These are phyloP conservation scores for Rubia yunnanensis DNA, from an alignment of 257 asterid genomes.

Conservation along the genomic window DNA sequence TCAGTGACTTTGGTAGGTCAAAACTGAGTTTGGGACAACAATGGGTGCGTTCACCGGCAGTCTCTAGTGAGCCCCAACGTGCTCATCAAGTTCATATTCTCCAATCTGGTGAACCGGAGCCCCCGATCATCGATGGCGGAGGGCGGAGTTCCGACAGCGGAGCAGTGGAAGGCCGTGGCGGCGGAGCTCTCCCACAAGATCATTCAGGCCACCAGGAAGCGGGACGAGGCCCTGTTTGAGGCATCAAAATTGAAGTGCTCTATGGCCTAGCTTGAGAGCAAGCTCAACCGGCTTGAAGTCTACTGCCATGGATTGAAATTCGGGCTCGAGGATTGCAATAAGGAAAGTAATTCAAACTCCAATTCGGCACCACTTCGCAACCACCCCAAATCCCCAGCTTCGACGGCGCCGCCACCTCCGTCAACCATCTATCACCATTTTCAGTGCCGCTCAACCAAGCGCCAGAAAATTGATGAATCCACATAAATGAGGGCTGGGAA, in stretches of 20 bases:
- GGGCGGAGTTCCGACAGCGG: constrained; percentile 45
- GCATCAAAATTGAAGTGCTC: constrained; percentile 72
- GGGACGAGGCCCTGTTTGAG: constrained; percentile 81
- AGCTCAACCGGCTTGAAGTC: constrained; percentile 79
- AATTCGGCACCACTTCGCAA: no score
- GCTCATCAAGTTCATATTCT: constrained; percentile 50
- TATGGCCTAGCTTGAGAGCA: constrained; percentile 84
- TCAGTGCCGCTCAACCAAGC: no score
- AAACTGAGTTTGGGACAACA: no score
- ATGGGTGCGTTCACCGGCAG: constrained; percentile 21
- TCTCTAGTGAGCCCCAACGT: constrained; percentile 69
- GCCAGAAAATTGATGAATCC: no score
- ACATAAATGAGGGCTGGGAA: no score
- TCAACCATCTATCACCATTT: no score
- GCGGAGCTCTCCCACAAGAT: constrained; percentile 81
- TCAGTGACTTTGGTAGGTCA: no score
- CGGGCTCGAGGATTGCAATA: constrained; percentile 49
- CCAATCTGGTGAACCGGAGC: constrained; percentile 54
- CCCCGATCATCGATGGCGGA: constrained; percentile 39
- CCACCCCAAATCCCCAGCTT: no score
- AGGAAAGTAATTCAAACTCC: constrained; percentile 15
- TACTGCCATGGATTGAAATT: constrained; percentile 75
- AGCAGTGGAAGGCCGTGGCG: constrained; percentile 70
- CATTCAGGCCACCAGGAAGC: constrained; percentile 55
- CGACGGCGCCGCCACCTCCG: no score